Base-by-base conservation (phyloP, 306 rosid genomes). In the Dalbergia cultrata region DNA sequence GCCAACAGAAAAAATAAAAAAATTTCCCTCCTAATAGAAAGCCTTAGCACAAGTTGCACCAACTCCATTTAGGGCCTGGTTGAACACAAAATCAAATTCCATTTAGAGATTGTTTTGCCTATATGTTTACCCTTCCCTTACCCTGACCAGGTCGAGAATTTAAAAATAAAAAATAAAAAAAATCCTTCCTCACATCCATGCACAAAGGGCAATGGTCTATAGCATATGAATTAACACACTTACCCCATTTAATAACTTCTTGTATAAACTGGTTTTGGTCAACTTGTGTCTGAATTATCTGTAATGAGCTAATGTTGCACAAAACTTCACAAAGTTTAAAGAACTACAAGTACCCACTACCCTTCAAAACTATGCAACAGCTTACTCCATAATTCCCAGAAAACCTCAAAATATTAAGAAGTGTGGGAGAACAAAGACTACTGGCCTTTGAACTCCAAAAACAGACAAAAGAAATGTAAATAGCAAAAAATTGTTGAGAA, bases 361-460 rank as follows among this genome's bases (percentile, higher is more conserved):
- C 41, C 52, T 79, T 70, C 82, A 58, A 44, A 78, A 41, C 10
- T 45, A 72, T 58, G 81, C 17, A 65, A 50, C 41, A 67, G 50
- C 26, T 5, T 79, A 9, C 44, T 39, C 56, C 56, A 70, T 4
- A 60, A 53, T 41, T 70, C 63, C 77, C 26, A 45, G 2, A 70
- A 17, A 33, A 34, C 22, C 26, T 43, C 3, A 33, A 70, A 79
- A 49, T 19, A 52, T 53, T 50, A 43, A 35, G 17, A 80, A 80
- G 60, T 54, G 34, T 6, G 44, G 45, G 31, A 18, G 71, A 47
- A 79, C 70, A 44, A 43, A 78, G 26, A 34, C 37, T 60, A 18
- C 33, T 18, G 8, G 21, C 58, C 67, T 6, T 13, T 26, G 71
- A 78, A 68, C 61, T 31, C 70, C 35, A 33, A 21, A 26, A 41